Percentiles rank a stretch among this genome's conserved stretches.
phyloP scores from a whole-genome alignment of 2,329 filamentous ascomycete species.

The Thyridium curvatum region DNA sequence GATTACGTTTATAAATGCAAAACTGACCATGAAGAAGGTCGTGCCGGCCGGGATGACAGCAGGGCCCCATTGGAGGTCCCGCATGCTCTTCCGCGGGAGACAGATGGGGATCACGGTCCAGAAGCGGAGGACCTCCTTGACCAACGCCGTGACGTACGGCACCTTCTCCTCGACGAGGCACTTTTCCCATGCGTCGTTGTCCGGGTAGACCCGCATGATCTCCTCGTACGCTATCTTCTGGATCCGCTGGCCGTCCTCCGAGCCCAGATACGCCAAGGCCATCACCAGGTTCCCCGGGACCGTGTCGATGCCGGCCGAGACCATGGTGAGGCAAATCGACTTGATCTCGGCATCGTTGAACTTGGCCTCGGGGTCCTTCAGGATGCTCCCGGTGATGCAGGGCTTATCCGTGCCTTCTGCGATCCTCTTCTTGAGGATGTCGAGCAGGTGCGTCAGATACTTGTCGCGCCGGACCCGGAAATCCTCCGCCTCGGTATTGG shows the following conservation, averaged over 20 bases:
- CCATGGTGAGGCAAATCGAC: conserved; percentile 40
- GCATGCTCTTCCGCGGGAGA: conserved; percentile 65
- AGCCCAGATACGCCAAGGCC: conserved; percentile 71
- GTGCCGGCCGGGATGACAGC: conserved; percentile 66
- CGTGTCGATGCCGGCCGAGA: conserved; percentile 75
- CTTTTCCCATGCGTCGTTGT: conserved; percentile 69
- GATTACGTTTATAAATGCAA: too few species aligned
- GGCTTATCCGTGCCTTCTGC: conserved; percentile 31
- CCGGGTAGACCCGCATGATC: conserved; percentile 64
- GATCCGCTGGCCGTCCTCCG: conserved; percentile 59
- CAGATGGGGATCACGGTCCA: conserved; percentile 78
- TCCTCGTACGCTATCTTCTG: conserved; percentile 64
- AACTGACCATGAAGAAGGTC: conserved; percentile 66
- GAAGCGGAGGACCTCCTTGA: conserved; percentile 73
- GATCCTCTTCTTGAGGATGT: conserved; percentile 39
- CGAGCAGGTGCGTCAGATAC: conserved; percentile 61
- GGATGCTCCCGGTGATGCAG: conserved; percentile 41
- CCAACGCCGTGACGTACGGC: conserved; percentile 69
- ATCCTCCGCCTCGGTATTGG: conserved; percentile 55
- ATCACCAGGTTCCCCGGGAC: conserved; percentile 75
- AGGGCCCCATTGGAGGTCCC: conserved; percentile 64
- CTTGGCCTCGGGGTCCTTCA: conserved; percentile 42
- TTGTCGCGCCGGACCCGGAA: conserved; percentile 64
- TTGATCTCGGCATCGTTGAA: conserved; percentile 31
- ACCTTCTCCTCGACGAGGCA: conserved; percentile 70